These are phyloP conservation scores for Cercospora brassicicola DNA, from an alignment of 2,329 filamentous ascomycete species.

Conservation along the genomic window DNA sequence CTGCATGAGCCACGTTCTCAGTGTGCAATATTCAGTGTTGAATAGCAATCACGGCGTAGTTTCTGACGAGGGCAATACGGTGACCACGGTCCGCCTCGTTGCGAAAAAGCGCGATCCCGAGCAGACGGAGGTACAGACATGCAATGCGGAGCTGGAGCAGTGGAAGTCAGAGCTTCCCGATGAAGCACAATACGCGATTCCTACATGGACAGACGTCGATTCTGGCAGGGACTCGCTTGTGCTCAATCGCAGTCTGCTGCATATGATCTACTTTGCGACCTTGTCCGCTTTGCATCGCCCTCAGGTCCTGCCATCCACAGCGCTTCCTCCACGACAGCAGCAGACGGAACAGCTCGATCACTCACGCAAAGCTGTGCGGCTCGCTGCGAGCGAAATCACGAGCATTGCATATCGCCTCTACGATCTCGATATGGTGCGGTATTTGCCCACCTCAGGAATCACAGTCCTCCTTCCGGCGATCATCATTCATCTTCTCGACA, in stretches of 20 bases:
- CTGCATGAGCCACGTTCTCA: conserved; percentile 84
- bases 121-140: conserved; percentile 72
- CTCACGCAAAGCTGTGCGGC: conserved; percentile 77
- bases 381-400: conserved; percentile 82
- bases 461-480: conserved; percentile 89
- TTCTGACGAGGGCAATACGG: conserved; percentile 68
- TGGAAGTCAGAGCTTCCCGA: conserved; percentile 74
- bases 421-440: conserved; percentile 69
- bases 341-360: conserved; percentile 75
- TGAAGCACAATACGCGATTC: conserved; percentile 66
- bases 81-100: conserved; percentile 80
- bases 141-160: conserved; percentile 73
- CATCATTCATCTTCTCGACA: conserved; percentile 89
- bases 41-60: conserved; percentile 73
- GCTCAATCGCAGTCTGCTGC: conserved; percentile 79
- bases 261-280: conserved; percentile 92
- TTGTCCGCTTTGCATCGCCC: conserved; percentile 87
- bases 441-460: conserved; percentile 83
- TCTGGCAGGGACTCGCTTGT: conserved; percentile 60
- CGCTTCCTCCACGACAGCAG: conserved; percentile 40
- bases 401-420: conserved; percentile 77
- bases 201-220: conserved; percentile 57
- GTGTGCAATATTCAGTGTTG: conserved; percentile 87
- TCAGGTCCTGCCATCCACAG: conserved; percentile 76
- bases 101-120: conserved; percentile 86